phyloP scores from a whole-genome alignment of 768 basidiomycete genomes.

The Lactifluus rugatus region DNA sequence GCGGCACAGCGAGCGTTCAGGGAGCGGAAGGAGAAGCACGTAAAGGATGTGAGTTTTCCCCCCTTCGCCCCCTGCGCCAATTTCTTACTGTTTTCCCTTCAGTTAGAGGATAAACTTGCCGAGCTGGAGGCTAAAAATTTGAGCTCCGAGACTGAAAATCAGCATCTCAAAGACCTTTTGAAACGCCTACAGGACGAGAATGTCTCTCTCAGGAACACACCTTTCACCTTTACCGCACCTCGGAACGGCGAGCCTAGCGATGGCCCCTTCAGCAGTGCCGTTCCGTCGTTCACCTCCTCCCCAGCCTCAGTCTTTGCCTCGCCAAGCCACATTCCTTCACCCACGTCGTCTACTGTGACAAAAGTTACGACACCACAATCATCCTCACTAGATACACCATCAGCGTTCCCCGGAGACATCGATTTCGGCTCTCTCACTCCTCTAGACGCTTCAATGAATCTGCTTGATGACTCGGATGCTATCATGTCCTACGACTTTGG shows the following conservation, averaged over 20 bases:
- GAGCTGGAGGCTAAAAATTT: slow-evolving; percentile 79
- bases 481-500: slow-evolving; percentile 28
- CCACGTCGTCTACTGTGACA: slow-evolving; percentile 20
- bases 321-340: slow-evolving; percentile 3
- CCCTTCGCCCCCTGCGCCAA: not conserved
- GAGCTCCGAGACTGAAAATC: slow-evolving; percentile 65
- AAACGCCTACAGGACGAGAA: slow-evolving; percentile 83
- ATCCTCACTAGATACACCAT: slow-evolving; percentile 25
- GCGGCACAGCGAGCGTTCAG: slow-evolving; percentile 96
- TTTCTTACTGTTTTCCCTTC: not conserved
- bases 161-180: slow-evolving; percentile 80
- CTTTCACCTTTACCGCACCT: slow-evolving; percentile 80
- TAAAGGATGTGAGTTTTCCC: slow-evolving; percentile 71
- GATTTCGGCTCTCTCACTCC: slow-evolving; percentile 61
- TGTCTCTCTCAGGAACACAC: slow-evolving; percentile 62
- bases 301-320: slow-evolving; percentile 1
- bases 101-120: slow-evolving; percentile 90
- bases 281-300: slow-evolving; percentile 13
- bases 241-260: slow-evolving; percentile 24
- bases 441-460: slow-evolving; percentile 60
- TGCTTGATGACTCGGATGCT: slow-evolving; percentile 45
- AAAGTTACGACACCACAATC: slow-evolving; percentile 20
- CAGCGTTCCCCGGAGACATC: slow-evolving; percentile 25
- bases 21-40: slow-evolving; percentile 94
- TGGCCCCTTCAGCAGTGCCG: slow-evolving; percentile 16